phyloP scores from a whole-genome alignment of 2,329 filamentous ascomycete species.

The Aspergillus sojae region DNA sequence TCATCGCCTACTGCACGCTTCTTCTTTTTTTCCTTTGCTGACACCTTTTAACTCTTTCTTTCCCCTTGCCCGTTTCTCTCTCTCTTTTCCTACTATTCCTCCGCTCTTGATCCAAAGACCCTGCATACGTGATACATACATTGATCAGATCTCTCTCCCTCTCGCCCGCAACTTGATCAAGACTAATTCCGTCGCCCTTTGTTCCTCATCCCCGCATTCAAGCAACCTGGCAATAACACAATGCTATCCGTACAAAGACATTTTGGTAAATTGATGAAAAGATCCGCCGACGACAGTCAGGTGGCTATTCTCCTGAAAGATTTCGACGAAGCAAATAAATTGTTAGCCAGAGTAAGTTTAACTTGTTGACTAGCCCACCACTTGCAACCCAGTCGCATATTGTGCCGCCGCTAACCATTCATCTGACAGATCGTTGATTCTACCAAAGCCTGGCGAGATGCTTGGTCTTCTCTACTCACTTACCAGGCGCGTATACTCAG shows the following conservation, averaged over 20 bases:
- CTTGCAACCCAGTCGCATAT: neutral
- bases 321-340: slow-evolving; percentile 76
- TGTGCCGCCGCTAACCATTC: slow-evolving; percentile 9
- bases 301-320: slow-evolving; percentile 75
- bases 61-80: slow-evolving; percentile 3
- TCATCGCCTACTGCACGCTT: slow-evolving; percentile 19
- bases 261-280: slow-evolving; percentile 71
- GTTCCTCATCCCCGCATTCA: neutral
- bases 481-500: slow-evolving; percentile 68
- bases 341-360: slow-evolving; percentile 67
- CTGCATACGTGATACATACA: neutral
- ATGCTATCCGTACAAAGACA: slow-evolving; percentile 66
- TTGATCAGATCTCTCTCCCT: neutral
- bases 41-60: slow-evolving; percentile 1
- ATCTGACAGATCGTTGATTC: slow-evolving; percentile 69
- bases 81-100: neutral
- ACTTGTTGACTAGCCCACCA: neutral
- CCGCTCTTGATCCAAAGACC: neutral
- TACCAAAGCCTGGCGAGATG: slow-evolving; percentile 74
- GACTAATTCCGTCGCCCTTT: neutral
- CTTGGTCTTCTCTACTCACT: slow-evolving; percentile 72
- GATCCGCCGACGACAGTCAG: slow-evolving; percentile 74
- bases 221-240: slow-evolving; percentile 12
- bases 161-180: neutral
- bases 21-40: neutral